These are phyloP conservation scores for Parasitella parasitica DNA, from an alignment of 371 early-diverging fungal genomes.

Conservation along the genomic window DNA sequence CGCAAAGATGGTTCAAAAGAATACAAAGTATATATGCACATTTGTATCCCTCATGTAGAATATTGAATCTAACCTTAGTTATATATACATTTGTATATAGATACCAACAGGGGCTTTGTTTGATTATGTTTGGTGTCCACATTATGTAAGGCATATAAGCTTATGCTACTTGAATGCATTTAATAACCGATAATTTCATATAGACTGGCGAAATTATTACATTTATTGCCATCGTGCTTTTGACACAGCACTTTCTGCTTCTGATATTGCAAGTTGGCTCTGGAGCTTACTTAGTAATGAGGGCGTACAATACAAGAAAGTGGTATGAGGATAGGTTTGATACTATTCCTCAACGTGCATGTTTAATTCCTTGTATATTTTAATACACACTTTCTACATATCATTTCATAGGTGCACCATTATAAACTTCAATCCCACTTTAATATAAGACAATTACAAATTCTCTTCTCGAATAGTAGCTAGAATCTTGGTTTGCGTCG, in stretches of 20 bases:
- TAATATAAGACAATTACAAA: no score
- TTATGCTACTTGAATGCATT: background rate
- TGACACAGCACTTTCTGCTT: slow-evolving; percentile 27
- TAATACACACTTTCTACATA: no score
- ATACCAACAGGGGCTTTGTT: slow-evolving; percentile 36
- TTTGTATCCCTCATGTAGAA: background rate
- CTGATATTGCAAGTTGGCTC: slow-evolving; percentile 24
- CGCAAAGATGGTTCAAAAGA: slow-evolving; percentile 20
- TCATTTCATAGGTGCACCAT: no score
- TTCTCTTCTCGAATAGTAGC: no score
- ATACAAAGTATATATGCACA: slow-evolving; percentile 39
- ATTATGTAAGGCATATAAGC: slow-evolving; percentile 52
- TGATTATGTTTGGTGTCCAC: slow-evolving; percentile 42
- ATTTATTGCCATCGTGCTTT: slow-evolving; percentile 23
- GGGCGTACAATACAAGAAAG: slow-evolving; percentile 33
- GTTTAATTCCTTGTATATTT: slow-evolving; percentile 33
- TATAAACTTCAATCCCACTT: no score
- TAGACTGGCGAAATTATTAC: slow-evolving; percentile 40
- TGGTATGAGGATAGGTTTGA: slow-evolving; percentile 37
- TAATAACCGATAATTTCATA: background rate
- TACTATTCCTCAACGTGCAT: slow-evolving; percentile 11
- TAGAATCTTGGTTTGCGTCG: no score
- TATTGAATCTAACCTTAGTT: no score
- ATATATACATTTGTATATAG: slow-evolving; percentile 9
- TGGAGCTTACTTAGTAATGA: slow-evolving; percentile 22